These are phyloP conservation scores for Diospyros lotus DNA, from an alignment of 148 eudicot genomes.

Conservation along the genomic window DNA sequence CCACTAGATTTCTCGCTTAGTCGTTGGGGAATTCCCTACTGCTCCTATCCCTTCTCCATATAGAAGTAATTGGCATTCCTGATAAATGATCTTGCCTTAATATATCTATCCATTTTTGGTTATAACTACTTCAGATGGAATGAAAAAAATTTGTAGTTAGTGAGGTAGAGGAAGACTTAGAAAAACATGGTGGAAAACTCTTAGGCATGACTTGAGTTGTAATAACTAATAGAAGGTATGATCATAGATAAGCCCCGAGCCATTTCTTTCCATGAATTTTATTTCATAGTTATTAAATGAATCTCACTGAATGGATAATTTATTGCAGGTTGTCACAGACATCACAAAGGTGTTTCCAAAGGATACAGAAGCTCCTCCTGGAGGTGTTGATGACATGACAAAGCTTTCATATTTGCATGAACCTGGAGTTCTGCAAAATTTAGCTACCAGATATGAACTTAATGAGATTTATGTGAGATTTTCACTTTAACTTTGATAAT, in stretches of 20 bases:
- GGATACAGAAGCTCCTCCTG: conserved; percentile 96
- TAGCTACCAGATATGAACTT: conserved; percentile 89
- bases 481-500: not conserved
- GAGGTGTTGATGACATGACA: conserved; percentile 99
- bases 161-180: too few relatives aligned
- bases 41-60: not conserved
- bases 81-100: not conserved
- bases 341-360: conserved; percentile 80
- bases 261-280: not conserved
- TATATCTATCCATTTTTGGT: not conserved
- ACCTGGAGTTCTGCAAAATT: conserved; percentile 89
- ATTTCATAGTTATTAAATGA: not conserved
- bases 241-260: not conserved
- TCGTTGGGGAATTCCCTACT: not conserved
- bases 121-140: not conserved
- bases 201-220: too few relatives aligned
- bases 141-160: too few relatives aligned
- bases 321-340: conserved; percentile 65
- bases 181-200: too few relatives aligned
- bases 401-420: conserved; percentile 97
- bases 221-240: too few relatives aligned
- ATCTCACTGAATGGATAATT: conserved; percentile 3
- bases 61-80: not conserved
- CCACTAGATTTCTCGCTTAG: not conserved
- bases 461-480: conserved; percentile 90